Evolutionary conservation across 2,329 filamentous ascomycete species (phyloP).

Genomic region (Furcasterigmium sp.): DNA sequence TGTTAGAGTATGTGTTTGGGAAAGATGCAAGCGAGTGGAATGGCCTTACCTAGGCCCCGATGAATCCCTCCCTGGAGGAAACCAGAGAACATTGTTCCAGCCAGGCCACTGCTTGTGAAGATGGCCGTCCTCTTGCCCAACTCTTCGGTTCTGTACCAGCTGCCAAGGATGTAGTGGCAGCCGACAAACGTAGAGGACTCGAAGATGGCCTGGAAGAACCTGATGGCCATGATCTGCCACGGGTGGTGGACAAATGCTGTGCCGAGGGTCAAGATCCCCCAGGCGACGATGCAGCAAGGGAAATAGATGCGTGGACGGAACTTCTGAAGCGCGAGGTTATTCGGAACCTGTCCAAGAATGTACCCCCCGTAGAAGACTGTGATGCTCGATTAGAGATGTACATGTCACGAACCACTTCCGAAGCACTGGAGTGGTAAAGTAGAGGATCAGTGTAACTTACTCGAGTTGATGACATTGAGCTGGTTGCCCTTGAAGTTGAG

Average conservation of each 20-base stretch:
- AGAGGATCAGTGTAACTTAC: constrained; percentile 17
- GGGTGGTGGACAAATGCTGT: constrained; percentile 48
- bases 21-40: not conserved
- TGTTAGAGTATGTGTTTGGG: not conserved
- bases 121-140: constrained; percentile 59
- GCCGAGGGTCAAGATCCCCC: constrained; percentile 59
- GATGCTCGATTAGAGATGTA: too few species aligned
- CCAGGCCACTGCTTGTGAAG: constrained; percentile 55
- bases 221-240: constrained; percentile 45
- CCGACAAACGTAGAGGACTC: constrained; percentile 36
- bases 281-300: constrained; percentile 57
- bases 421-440: not conserved
- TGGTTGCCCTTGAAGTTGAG: constrained; percentile 25
- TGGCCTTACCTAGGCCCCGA: constrained; percentile 21
- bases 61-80: constrained; percentile 54
- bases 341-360: constrained; percentile 54
- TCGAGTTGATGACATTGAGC: constrained; percentile 47
- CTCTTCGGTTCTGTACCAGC: constrained; percentile 58
- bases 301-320: constrained; percentile 60
- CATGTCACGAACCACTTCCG: too few species aligned
- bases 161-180: constrained; percentile 36
- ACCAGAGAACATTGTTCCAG: constrained; percentile 55
- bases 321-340: constrained; percentile 58
- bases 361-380: constrained; percentile 19
- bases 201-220: constrained; percentile 32